Evolutionary conservation across 2,329 filamentous ascomycete species (phyloP).

Genomic region (Cadophora sp.): DNA sequence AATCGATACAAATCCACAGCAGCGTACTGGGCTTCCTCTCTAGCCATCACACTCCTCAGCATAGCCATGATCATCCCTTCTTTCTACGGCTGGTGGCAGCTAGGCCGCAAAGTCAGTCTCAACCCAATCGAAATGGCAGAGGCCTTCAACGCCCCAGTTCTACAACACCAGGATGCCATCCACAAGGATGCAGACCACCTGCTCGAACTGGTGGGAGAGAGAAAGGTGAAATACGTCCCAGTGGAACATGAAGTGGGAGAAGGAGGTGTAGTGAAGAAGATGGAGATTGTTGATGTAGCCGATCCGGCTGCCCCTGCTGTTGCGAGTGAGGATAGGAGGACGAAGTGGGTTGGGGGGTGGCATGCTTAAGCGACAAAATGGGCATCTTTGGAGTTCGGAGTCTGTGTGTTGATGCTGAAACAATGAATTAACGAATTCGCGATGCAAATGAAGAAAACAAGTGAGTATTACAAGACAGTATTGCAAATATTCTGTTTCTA

Average conservation of each 20-base stretch:
- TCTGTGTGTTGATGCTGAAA: not conserved
- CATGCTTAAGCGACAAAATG: not conserved
- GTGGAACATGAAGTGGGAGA: not conserved
- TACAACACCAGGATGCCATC: not conserved
- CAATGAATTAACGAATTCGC: not conserved
- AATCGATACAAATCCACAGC: too few species aligned
- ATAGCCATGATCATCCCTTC: too few species aligned
- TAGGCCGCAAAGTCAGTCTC: too few species aligned
- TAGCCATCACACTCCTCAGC: too few species aligned
- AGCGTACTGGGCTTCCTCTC: too few species aligned
- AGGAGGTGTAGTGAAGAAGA: not conserved
- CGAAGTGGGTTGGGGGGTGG: slow-evolving; percentile 6
- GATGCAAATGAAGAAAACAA: too few species aligned
- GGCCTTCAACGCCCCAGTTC: not conserved
- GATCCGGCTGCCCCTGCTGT: not conserved
- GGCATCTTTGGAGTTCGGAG: too few species aligned
- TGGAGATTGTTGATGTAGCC: slow-evolving; percentile 5
- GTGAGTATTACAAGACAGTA: too few species aligned
- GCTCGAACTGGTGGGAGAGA: not conserved
- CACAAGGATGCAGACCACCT: not conserved
- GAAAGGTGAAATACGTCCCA: not conserved
- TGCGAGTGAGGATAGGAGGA: slow-evolving; percentile 1
- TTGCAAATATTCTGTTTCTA: too few species aligned
- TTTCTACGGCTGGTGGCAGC: too few species aligned
- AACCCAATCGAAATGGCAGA: not conserved